phyloP scores from a whole-genome alignment of 2,329 filamentous ascomycete species.

The Dothistroma pini region DNA sequence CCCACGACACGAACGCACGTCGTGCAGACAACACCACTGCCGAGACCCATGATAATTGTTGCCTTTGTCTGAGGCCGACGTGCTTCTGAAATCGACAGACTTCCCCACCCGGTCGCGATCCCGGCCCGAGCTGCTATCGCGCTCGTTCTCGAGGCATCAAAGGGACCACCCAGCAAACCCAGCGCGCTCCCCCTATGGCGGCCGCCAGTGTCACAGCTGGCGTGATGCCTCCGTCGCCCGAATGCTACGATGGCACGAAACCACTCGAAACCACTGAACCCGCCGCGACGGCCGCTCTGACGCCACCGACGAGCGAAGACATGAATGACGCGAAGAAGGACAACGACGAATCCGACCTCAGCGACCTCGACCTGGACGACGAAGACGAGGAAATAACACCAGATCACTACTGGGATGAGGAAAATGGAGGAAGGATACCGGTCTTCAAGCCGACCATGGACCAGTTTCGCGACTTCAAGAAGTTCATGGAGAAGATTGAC shows the following conservation, averaged over 20 bases:
- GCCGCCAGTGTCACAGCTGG: constrained; percentile 10
- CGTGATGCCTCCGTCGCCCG: constrained; percentile 21
- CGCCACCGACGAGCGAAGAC: constrained; percentile 52
- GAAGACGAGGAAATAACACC: constrained; percentile 61
- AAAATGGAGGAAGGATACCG: constrained; percentile 66
- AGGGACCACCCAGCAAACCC: constrained; percentile 3
- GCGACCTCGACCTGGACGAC: constrained; percentile 45
- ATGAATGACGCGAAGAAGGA: constrained; percentile 42
- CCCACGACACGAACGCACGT: neutral
- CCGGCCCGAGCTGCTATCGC: constrained; percentile 1
- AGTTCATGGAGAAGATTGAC: constrained; percentile 86
- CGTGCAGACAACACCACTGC: neutral
- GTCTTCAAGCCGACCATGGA: constrained; percentile 95
- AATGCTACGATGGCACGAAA: constrained; percentile 23
- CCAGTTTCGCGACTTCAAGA: constrained; percentile 90
- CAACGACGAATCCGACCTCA: constrained; percentile 45
- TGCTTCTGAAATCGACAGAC: neutral
- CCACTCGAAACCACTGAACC: constrained; percentile 24
- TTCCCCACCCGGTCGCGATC: neutral
- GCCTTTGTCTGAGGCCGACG: constrained; percentile 1
- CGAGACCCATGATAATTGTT: constrained; percentile 3
- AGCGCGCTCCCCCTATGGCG: constrained; percentile 14
- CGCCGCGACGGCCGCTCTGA: constrained; percentile 38
- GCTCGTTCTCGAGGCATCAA: neutral
- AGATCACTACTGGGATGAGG: constrained; percentile 74